Evolutionary conservation across 2,329 filamentous ascomycete genomes (phyloP), one percentile per base, ranked within the genome.

Genomic region (Fusarium sp.): DNA sequence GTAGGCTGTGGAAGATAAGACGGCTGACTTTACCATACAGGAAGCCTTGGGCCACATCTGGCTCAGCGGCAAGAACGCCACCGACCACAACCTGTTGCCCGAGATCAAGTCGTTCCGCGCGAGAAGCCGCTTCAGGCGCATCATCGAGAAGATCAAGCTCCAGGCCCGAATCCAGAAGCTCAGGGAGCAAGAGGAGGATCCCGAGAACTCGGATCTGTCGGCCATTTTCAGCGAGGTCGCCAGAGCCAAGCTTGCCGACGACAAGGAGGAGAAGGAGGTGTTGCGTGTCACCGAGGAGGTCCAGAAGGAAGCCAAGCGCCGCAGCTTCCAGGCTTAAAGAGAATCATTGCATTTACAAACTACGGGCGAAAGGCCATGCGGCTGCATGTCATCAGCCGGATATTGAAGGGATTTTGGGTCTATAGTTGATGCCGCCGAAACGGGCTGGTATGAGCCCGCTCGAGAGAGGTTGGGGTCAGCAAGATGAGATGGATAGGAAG

Each of bases 101-200:
- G 97, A 99, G 86, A 97, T 99, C 78, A 94, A 94, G 84, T 93
- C 95, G 62, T 97, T 97, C 87, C 95, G 97, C 84, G 93, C 95
- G 73, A 95, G 95, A 84, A 94, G 95, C 66, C 95, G 95, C 72
- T 93, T 99, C 77, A 93, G 93, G 83, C 93, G 96, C 74, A 96
- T 95, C 79, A 97, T 99, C 85, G 95, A 98, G 84, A 92, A 98
- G 80, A 94, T 98, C 87, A 98, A 97, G 86, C 91, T 99, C 64
- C 92, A 95, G 75, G 98, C 98, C 85, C 94, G 96, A 74, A 98
- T 99, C 85, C 95, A 98, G 82, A 90, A 94, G 35, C 92, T 99
- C 86, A 97, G 95, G 86, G 93, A 97, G 87, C 93, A 97, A 82
- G 95, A 98, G 80, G 95, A 98, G 74, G 95, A 93, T 74, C 86